Percentiles rank a stretch among this genome's conserved stretches.
Conservation (phyloP, 371 early-diverging fungal species). For the Funneliformis caledonium region DNA sequence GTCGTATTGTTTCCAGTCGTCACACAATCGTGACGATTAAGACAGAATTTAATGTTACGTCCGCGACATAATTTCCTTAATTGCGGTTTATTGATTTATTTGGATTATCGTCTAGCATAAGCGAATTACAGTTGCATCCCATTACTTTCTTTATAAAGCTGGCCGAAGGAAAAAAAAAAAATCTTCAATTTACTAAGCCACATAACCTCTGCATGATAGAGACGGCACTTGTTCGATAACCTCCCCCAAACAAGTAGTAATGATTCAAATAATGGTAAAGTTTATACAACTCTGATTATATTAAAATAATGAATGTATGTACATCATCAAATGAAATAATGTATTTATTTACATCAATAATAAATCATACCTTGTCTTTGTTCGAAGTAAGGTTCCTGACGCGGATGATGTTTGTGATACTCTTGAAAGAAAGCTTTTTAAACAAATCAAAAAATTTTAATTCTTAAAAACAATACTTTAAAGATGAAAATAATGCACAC, state of each 20-base stretch:
- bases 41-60: too few relatives aligned
- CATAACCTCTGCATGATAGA: slow-evolving; percentile 42
- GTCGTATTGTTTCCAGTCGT: neutral
- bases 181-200: neutral
- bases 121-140: too few relatives aligned
- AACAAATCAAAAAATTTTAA: neutral
- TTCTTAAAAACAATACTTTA: neutral
- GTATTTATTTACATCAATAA: neutral
- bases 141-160: neutral
- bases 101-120: too few relatives aligned
- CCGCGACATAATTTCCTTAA: too few relatives aligned
- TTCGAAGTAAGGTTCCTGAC: slow-evolving; percentile 35
- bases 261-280: slow-evolving; percentile 51
- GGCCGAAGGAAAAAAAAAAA: neutral
- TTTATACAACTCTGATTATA: slow-evolving; percentile 42
- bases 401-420: slow-evolving; percentile 42
- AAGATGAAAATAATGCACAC: neutral
- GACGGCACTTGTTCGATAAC: slow-evolving; percentile 43
- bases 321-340: neutral
- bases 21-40: neutral
- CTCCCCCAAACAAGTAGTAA: slow-evolving; percentile 49
- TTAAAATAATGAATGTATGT: neutral
- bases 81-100: too few relatives aligned
- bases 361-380: slow-evolving; percentile 40
- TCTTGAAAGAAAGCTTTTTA: slow-evolving; percentile 39